phyloP scores from a whole-genome alignment of 75 land plant genomes.

The Cunninghamia lanceolata region DNA sequence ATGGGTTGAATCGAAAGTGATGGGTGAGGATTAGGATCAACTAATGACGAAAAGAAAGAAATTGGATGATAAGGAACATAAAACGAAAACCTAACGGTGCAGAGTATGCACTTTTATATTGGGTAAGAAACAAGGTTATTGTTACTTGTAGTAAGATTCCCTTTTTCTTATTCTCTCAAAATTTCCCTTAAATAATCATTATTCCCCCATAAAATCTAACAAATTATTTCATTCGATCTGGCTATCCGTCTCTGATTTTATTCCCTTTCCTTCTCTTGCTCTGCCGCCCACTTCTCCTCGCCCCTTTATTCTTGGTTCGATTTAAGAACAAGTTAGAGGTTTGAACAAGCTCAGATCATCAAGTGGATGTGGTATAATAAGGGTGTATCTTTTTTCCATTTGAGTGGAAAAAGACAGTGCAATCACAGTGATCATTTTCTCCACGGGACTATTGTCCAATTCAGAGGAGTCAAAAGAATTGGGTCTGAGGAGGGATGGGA shows the following conservation, averaged over 20 bases:
- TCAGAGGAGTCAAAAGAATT: not conserved
- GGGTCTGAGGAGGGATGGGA: conserved; percentile 5
- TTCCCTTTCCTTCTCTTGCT: not conserved
- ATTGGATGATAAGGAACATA: no score
- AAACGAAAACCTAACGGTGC: no score
- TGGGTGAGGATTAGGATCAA: no score
- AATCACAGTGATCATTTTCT: not conserved
- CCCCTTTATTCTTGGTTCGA: not conserved
- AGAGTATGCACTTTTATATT: no score
- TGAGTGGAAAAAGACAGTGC: not conserved
- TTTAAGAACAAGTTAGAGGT: not conserved
- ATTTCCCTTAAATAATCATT: not conserved
- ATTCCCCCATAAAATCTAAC: not conserved
- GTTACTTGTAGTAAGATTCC: not conserved
- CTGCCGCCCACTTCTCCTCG: not conserved
- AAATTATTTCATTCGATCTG: not conserved
- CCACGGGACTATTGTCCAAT: not conserved
- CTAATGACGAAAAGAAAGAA: no score
- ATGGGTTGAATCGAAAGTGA: no score
- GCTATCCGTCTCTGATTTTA: not conserved
- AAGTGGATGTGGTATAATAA: not conserved
- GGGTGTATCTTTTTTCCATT: not conserved
- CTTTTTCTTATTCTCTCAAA: not conserved
- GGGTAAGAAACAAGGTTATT: no score
- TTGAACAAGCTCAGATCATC: not conserved